A percentile compares a stretch with the other conserved stretches of the same genome.
Evolutionary conservation across 352 stramenopile genomes (phyloP).

Genomic region (Elongisporangium anandrum): DNA sequence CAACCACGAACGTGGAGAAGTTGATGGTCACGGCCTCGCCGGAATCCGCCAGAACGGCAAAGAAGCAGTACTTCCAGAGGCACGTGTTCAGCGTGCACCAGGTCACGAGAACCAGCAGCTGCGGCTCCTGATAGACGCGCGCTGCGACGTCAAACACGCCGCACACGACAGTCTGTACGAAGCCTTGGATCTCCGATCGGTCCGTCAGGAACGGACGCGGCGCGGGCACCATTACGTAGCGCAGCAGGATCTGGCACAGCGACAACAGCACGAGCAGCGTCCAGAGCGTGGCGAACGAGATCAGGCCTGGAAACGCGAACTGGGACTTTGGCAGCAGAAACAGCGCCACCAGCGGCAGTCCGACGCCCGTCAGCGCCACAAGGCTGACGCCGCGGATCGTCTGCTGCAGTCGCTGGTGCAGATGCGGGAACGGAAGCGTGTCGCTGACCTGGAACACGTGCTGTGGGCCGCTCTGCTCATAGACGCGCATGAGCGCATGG

Average conservation of each 20-base stretch:
- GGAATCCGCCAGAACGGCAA: conserved; percentile 3
- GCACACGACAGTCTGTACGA: conserved; percentile 33
- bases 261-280: conserved; percentile 14
- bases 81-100: conserved; percentile 44
- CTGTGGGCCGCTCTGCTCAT: conserved; percentile 3
- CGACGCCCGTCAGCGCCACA: conserved; percentile 13
- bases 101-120: conserved; percentile 34
- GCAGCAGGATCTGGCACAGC: conserved; percentile 28
- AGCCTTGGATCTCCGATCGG: conserved; percentile 16
- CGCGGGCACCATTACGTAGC: conserved; percentile 40
- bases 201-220: conserved; percentile 17
- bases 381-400: conserved; percentile 41
- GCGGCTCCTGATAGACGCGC: conserved; percentile 34
- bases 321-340: conserved; percentile 25
- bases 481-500: conserved; percentile 33
- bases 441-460: background rate
- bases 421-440: conserved; percentile 25
- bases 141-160: conserved; percentile 20
- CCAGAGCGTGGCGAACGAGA: conserved; percentile 17
- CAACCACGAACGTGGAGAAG: conserved; percentile 31
- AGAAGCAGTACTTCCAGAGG: conserved; percentile 33
- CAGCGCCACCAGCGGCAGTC: conserved; percentile 21
- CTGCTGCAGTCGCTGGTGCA: conserved; percentile 56
- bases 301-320: conserved; percentile 23
- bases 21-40: conserved; percentile 4